Evolutionary conservation across 495 filamentous ascomycete species (phyloP), one percentile per base, ranked within the genome.

Genomic region (Achaetomiella virescens): DNA sequence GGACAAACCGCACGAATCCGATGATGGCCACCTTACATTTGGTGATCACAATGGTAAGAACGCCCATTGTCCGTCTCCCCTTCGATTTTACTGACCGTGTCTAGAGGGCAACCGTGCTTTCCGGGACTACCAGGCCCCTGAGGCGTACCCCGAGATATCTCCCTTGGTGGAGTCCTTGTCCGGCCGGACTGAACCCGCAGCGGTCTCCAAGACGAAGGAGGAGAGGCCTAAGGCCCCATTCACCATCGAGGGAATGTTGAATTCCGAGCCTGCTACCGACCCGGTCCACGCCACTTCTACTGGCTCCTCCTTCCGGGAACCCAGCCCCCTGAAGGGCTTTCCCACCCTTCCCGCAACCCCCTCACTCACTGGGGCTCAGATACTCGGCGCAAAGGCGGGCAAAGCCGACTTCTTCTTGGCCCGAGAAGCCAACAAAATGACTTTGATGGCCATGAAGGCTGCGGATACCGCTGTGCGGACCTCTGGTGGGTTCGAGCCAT

Each of bases 341-440:
- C 52, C 48, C n/a, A n/a, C 54, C 11, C 11, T 21, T 9, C 35
- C 52, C 45, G 33, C 35, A 41, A 5, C 4, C 14, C 57, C 37
- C 40, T 38, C n/a, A 29, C 40, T 51, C 17, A 43, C 48, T 33
- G 53, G 58, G 25, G 62, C 64, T 12, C 61, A 68, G 12, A 42
- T 55, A n/a, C 59, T 72, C 33, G 67, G 68, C 7, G 56, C 59
- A 24, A 70, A 59, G 25, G 61, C 67, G 7, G 72, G 71, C 0
- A 75, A 75, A 42, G 47, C 41, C n/a, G 72, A 71, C 40, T 75
- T 55, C 52, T 77, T 75, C 18, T 60, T 55, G 0, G 72, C 74
- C 8, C 64, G 73, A 15, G 72, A 74, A 46, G 58, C 52, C 10
- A 77, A 77, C 50, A 70, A 65, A 48, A 27, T 36, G 40, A 10